Conservation (phyloP, 2,329 filamentous ascomycete species). For the Periconia sp. region DNA sequence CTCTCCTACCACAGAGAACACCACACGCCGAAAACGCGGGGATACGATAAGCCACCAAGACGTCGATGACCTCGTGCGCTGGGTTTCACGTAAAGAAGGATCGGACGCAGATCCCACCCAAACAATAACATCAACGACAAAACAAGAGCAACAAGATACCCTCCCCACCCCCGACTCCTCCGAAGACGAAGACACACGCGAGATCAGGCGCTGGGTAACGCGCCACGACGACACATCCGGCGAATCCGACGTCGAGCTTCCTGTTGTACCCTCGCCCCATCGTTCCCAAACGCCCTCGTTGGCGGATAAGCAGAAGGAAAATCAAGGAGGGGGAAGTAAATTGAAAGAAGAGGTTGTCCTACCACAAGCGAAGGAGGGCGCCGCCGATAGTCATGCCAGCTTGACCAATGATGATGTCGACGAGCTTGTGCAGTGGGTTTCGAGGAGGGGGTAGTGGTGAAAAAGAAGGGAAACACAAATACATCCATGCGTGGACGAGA, state of each 20-base stretch:
- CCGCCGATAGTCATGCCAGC: conserved; percentile 5
- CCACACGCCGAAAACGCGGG: neutral
- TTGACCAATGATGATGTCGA: conserved; percentile 17
- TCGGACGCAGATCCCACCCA: conserved; percentile 6
- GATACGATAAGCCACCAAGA: conserved; percentile 20
- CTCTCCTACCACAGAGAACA: neutral
- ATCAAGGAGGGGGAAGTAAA: neutral
- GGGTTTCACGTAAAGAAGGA: conserved; percentile 23
- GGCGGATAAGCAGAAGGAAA: neutral
- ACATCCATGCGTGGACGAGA: too few species aligned
- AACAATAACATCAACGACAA: neutral
- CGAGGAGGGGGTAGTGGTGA: conserved; percentile 5
- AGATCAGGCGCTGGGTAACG: conserved; percentile 7
- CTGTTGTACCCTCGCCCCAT: neutral
- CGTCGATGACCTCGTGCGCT: conserved; percentile 28
- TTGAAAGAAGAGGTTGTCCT: conserved; percentile 2
- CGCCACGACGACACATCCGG: conserved; percentile 13
- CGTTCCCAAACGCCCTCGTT: neutral
- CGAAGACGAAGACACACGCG: conserved; percentile 4
- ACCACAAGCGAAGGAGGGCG: neutral
- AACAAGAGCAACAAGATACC: neutral
- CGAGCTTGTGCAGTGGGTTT: conserved; percentile 17
- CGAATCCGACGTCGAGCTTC: conserved; percentile 6
- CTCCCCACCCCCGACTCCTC: neutral
- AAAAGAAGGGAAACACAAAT: neutral